A percentile compares a stretch with the other conserved stretches of the same genome.
Conservation (phyloP, 2,329 filamentous ascomycete species). For the Lizonia empirigonia region DNA sequence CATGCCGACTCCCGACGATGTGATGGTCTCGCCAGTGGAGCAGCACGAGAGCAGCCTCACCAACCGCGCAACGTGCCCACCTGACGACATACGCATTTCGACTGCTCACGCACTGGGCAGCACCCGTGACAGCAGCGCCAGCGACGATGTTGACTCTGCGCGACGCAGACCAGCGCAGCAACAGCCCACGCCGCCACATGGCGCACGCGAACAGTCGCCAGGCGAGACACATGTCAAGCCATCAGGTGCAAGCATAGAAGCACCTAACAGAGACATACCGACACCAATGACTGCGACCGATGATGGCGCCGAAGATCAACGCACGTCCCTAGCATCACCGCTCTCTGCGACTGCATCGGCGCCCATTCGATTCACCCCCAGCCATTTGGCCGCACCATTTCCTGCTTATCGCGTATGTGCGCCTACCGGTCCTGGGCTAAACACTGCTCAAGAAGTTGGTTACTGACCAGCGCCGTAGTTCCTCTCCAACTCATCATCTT, state of each 20-base stretch:
- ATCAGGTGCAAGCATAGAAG: conserved; percentile 40
- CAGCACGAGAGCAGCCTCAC: conserved; percentile 44
- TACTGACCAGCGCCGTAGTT: conserved; percentile 57
- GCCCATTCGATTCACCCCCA: conserved; percentile 33
- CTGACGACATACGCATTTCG: conserved; percentile 48
- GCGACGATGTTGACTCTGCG: conserved; percentile 23
- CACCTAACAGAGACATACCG: conserved; percentile 44
- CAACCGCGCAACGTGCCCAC: conserved; percentile 57
- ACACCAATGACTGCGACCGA: conserved; percentile 47
- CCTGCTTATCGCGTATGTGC: conserved; percentile 43
- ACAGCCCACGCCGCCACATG: conserved; percentile 44
- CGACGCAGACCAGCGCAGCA: conserved; percentile 21
- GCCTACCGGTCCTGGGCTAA: neutral
- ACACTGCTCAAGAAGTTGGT: neutral
- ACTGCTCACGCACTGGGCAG: conserved; percentile 40
- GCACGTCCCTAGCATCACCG: conserved; percentile 41
- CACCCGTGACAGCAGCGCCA: conserved; percentile 24
- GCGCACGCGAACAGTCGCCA: conserved; percentile 27
- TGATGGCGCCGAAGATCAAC: conserved; percentile 43
- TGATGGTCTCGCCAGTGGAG: conserved; percentile 49
- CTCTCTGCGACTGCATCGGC: conserved; percentile 34
- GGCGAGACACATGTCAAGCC: conserved; percentile 39
- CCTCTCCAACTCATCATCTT: conserved; percentile 79
- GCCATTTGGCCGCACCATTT: conserved; percentile 40
- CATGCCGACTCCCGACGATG: conserved; percentile 59